Base-by-base conservation (phyloP, 2,329 filamentous ascomycete species). In the Xylariaceae sp. region DNA sequence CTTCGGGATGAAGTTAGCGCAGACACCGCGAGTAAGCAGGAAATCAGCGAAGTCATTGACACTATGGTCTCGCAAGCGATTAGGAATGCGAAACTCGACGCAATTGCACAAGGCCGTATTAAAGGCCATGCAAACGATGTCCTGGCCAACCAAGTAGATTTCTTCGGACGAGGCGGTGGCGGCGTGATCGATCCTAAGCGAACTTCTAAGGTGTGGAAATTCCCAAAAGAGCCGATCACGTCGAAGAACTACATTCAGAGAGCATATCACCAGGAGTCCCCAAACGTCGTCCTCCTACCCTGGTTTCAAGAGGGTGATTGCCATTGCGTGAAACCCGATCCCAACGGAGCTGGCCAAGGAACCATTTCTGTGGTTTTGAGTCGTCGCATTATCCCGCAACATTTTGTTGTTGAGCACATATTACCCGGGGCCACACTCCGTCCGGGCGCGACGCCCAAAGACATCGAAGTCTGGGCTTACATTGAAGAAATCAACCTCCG, bases 241-340 rank as follows among this genome's bases (percentile, higher is more conserved):
- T 65, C 62, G 34, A 61, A 64, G 54, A 54, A 62, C 31, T 72
- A 62, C 64, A 40, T 57, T 42, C 57, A 65, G 51, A 68, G 41
- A 8, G 52, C 19, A 62, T 12, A 66, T 32, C 60, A 53, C 47
- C 50, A 50, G 45, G 62, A 62, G 64, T 72, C 76, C 1, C 76
- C 79, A 0, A 64, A 73, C n/a, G 70, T 76, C 0, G 89, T 87
- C 0, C 76, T 96, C 2, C 67, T 72, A 1, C 72, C 76, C 3
- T 96, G 91, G 90, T 75, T 84, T 7, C 88, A 95, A 47, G 80
- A 86, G 35, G 89, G 88, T 26, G 88, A 97, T 58, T 95, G 90
- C 71, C 97, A 90, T 88, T 97, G 92, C 69, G 84, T 86, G 3
- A 78, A 75, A 3, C 72, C 73, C 0, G 72, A 76, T 47, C 68